Conservation (phyloP, 495 filamentous ascomycete species). For the Annulohypoxylon nitens region DNA sequence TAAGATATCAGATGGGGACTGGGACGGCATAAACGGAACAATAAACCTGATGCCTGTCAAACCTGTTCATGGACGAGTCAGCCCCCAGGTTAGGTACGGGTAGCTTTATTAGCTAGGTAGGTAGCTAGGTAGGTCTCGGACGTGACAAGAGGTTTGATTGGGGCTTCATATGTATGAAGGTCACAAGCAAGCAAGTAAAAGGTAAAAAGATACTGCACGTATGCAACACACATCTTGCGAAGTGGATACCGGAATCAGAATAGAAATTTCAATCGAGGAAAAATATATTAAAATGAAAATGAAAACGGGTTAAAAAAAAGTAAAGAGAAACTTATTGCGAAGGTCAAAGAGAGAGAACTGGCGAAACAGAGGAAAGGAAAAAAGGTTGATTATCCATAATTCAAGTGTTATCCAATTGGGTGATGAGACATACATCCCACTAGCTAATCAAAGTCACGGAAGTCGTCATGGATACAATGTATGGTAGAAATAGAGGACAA, state of each 20-base stretch:
- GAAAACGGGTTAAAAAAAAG: constrained; percentile 4
- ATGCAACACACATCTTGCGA: constrained; percentile 25
- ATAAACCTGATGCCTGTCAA: constrained; percentile 38
- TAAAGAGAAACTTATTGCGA: constrained; percentile 22
- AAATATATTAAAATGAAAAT: constrained; percentile 17
- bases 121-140: constrained; percentile 24
- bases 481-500: neutral
- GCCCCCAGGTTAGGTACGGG: constrained; percentile 29
- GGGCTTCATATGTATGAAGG: constrained; percentile 36
- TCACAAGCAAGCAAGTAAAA: constrained; percentile 24
- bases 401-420: constrained; percentile 18
- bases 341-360: constrained; percentile 5
- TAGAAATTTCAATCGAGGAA: constrained; percentile 16
- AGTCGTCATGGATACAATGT: constrained; percentile 15
- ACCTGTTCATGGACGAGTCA: constrained; percentile 30
- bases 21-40: constrained; percentile 34
- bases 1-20: constrained; percentile 37
- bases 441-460: neutral
- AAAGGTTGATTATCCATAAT: constrained; percentile 22
- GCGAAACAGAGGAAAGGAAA: constrained; percentile 31
- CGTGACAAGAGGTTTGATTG: constrained; percentile 42
- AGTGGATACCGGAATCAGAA: constrained; percentile 35
- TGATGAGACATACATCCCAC: constrained; percentile 8
- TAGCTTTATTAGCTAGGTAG: constrained; percentile 25
- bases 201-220: constrained; percentile 19